phyloP scores from a whole-genome alignment of 1,139 yeast species.

The Hansenula sp. region DNA sequence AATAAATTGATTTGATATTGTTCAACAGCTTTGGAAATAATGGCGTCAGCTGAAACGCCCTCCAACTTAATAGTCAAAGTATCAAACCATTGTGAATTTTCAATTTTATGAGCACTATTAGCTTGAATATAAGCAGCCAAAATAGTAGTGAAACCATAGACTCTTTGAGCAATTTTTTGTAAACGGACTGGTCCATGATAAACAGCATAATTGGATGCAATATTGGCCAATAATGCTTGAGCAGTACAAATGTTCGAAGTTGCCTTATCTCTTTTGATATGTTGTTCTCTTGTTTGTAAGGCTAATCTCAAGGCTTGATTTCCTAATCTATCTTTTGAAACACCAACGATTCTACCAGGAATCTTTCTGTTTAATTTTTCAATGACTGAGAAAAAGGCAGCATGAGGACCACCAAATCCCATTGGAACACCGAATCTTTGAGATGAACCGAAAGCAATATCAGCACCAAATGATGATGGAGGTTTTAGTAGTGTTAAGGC shows the following conservation, averaged over 20 bases:
- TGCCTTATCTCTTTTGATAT: constrained; percentile 94
- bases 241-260: constrained; percentile 98
- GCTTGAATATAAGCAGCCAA: constrained; percentile 56
- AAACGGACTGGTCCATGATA: constrained; percentile 96
- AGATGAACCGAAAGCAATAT: constrained; percentile 86
- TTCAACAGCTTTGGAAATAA: constrained; percentile 55
- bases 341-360: constrained; percentile 95
- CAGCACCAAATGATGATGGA: constrained; percentile 86
- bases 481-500: constrained; percentile 84
- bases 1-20: constrained; percentile 71
- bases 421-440: constrained; percentile 97
- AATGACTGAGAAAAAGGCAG: constrained; percentile 90
- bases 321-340: constrained; percentile 88
- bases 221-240: constrained; percentile 92
- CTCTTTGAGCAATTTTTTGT: constrained; percentile 71
- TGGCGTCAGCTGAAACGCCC: constrained; percentile 47
- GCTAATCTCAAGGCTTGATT: constrained; percentile 88
- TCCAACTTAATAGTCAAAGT: constrained; percentile 69
- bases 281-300: constrained; percentile 96
- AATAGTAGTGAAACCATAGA: constrained; percentile 69
- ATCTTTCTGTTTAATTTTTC: constrained; percentile 81
- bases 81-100: constrained; percentile 76
- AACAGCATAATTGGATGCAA: constrained; percentile 93
- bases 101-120: constrained; percentile 42
- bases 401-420: constrained; percentile 99